These are phyloP conservation scores for Colletotrichum aenigma DNA, from an alignment of 2,329 filamentous ascomycete genomes.

Conservation along the genomic window DNA sequence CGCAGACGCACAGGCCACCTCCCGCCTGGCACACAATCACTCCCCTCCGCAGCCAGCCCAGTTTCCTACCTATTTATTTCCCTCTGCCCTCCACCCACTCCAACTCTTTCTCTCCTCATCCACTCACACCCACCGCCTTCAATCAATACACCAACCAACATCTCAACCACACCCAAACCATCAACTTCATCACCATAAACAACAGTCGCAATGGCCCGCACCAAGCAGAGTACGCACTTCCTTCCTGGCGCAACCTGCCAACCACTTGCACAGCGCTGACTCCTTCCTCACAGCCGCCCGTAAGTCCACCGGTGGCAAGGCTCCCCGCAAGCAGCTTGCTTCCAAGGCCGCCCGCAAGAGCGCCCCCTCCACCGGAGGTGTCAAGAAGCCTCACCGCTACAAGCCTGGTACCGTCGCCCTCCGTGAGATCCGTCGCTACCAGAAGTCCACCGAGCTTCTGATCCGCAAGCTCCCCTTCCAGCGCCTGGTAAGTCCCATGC, in stretches of 20 bases:
- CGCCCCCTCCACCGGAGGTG: conserved; percentile 93
- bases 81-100: conserved; percentile 30
- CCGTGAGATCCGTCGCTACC: conserved; percentile 91
- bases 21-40: conserved; percentile 23
- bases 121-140: conserved; percentile 38
- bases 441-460: conserved; percentile 87
- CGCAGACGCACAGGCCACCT: conserved; percentile 18
- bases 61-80: conserved; percentile 28
- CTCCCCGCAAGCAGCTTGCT: conserved; percentile 93
- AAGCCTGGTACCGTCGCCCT: conserved; percentile 88
- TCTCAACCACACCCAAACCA: conserved; percentile 30
- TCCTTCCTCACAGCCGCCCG: conserved; percentile 45
- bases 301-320: conserved; percentile 83
- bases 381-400: conserved; percentile 92
- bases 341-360: conserved; percentile 99
- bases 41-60: conserved; percentile 33
- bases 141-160: conserved; percentile 28
- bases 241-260: not conserved
- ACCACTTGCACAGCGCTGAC: not conserved
- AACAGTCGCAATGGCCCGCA: conserved; percentile 63
- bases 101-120: conserved; percentile 35
- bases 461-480: conserved; percentile 98
- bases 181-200: conserved; percentile 28
- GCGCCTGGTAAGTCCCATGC: conserved; percentile 69
- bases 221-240: conserved; percentile 56